Conservation (phyloP, 2,329 filamentous ascomycete genomes). For the Alternaria gansuensis region DNA sequence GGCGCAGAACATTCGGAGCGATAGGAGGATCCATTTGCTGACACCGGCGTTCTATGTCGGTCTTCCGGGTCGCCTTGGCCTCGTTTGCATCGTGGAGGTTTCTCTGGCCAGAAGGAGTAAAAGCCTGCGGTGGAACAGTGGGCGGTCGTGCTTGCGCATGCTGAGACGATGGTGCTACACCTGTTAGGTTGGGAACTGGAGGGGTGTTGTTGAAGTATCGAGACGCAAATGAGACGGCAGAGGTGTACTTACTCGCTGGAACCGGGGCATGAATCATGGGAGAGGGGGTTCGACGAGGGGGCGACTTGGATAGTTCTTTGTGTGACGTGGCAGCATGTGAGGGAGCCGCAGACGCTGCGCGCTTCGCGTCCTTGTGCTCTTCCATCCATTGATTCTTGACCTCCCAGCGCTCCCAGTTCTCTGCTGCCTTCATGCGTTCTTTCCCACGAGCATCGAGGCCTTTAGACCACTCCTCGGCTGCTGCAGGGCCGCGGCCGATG, state of each 20-base stretch:
- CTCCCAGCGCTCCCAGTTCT: slow-evolving; percentile 80
- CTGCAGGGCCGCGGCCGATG: slow-evolving; percentile 71
- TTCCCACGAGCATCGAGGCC: slow-evolving; percentile 72
- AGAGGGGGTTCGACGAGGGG: slow-evolving; percentile 37
- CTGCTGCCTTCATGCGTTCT: slow-evolving; percentile 66
- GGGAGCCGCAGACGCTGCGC: slow-evolving; percentile 29
- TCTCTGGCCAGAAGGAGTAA: slow-evolving; percentile 55
- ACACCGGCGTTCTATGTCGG: slow-evolving; percentile 77
- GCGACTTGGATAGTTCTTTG: slow-evolving; percentile 37
- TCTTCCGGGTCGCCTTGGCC: slow-evolving; percentile 69
- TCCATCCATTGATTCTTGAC: slow-evolving; percentile 50
- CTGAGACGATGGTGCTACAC: slow-evolving; percentile 41
- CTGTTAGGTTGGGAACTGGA: slow-evolving; percentile 42
- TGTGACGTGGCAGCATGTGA: slow-evolving; percentile 30
- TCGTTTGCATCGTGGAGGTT: slow-evolving; percentile 70
- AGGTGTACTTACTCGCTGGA: slow-evolving; percentile 48
- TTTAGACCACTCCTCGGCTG: slow-evolving; percentile 80
- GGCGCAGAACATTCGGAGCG: slow-evolving; percentile 67
- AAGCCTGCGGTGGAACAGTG: slow-evolving; percentile 46
- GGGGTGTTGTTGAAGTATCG: slow-evolving; percentile 33
- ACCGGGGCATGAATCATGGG: slow-evolving; percentile 47
- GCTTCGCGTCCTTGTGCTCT: slow-evolving; percentile 24
- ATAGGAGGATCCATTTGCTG: slow-evolving; percentile 72
- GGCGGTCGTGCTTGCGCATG: slow-evolving; percentile 45
- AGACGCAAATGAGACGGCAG: slow-evolving; percentile 28